A percentile compares a stretch with the other conserved stretches of the same genome.
These are phyloP conservation scores for Phytopythium vexans DNA, from an alignment of 352 stramenopile genomes.

Conservation along the genomic window DNA sequence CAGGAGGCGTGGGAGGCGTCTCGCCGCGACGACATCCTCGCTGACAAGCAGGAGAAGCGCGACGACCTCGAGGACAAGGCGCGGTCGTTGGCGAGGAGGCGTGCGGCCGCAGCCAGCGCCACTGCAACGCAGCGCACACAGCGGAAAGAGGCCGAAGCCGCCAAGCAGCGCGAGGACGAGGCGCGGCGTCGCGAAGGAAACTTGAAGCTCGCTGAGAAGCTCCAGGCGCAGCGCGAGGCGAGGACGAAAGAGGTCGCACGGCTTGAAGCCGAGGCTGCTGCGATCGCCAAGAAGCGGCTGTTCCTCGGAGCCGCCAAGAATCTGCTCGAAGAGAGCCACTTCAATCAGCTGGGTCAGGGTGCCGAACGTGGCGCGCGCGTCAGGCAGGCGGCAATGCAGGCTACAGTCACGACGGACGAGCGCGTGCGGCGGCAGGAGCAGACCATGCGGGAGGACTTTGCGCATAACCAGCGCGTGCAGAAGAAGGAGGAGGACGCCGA, in stretches of 20 bases:
- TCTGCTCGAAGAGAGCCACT: slow-evolving; percentile 80
- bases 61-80: slow-evolving; percentile 67
- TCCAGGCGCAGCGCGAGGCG: slow-evolving; percentile 51
- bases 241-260: slow-evolving; percentile 39
- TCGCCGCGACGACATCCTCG: slow-evolving; percentile 63
- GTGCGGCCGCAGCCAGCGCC: slow-evolving; percentile 58
- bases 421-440: slow-evolving; percentile 32
- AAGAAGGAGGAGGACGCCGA: slow-evolving; percentile 25
- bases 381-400: slow-evolving; percentile 48
- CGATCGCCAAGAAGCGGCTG: slow-evolving; percentile 63
- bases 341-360: slow-evolving; percentile 69
- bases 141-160: slow-evolving; percentile 50
- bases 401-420: slow-evolving; percentile 39
- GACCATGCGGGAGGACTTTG: slow-evolving; percentile 30
- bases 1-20: slow-evolving; percentile 68
- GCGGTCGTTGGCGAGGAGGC: slow-evolving; percentile 69
- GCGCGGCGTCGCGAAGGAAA: slow-evolving; percentile 57
- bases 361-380: slow-evolving; percentile 51
- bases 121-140: slow-evolving; percentile 52
- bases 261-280: no score
- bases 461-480: slow-evolving; percentile 4
- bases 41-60: slow-evolving; percentile 79
- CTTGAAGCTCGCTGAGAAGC: slow-evolving; percentile 70
- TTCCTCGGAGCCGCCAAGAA: slow-evolving; percentile 86
- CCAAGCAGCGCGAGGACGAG: slow-evolving; percentile 58